Evolutionary conservation across 495 filamentous ascomycete species (phyloP), one percentile per base, ranked within the genome.

Genomic region (Entonaema liquescens): DNA sequence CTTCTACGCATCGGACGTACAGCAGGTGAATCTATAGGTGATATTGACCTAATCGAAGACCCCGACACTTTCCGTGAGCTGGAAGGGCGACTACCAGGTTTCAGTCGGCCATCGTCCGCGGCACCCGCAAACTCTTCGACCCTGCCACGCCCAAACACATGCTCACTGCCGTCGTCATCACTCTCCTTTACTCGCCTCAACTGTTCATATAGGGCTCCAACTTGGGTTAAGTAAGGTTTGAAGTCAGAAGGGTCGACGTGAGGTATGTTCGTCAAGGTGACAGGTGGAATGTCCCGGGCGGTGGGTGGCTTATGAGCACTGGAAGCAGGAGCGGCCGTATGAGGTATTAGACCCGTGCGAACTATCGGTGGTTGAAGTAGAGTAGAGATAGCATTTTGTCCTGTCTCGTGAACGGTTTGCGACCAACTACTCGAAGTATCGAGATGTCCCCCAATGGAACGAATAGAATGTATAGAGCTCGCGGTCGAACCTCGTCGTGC

Each of bases 371-470:
- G 89, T 75, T 97, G 94, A 19, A 98, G 86, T 13, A 99, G 86
- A 3, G 92, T 95, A 25, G 95, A 97, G 74, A 99, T 98, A 65
- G 95, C 93, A 87, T 97, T 97, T 68, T 93, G 91, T 7, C 89
- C 89, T 5, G 88, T 86, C 74, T 98, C 93, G 38, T 87, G 87
- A 67, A 95, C 86, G 29, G 89, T 84, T 57, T 84, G 81, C 76
- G 80, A 82, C 83, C 86, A 82, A 76, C 77, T 85, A 47, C 83
- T 80, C 25, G 72, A 74, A 5, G 86, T 87, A 71, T 97, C 93
- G 65, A 97, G 79, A 40, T 90, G 85, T 26, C 90, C 90, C 23
- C 91, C 90, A 67, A 92, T 86, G 56, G 94, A 97, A 73, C 87
- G 87, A 72, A 95, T 87, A 2, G 75, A 77, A 52, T 73, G 72